Evolutionary conservation across 257 asterid genomes (phyloP), one percentile per base, ranked within the genome.

Genomic region (Osmanthus fragrans): DNA sequence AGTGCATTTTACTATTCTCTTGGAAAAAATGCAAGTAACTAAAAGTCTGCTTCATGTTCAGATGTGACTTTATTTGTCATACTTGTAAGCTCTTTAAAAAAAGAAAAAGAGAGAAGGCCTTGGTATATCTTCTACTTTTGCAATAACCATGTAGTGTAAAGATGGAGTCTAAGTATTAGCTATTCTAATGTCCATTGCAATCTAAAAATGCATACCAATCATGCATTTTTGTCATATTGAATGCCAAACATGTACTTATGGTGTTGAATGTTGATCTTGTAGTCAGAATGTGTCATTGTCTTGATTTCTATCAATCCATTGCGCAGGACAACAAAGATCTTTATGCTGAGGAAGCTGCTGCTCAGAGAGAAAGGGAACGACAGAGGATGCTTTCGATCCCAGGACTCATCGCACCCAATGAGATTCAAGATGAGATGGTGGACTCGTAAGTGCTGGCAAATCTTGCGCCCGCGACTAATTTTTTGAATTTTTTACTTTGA

Each of bases 271-370:
- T 45, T 12, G 47, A 13, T 71, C 70, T n/a, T 16, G 16, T 64
- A 4, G 66, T 70, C 33, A 23, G 34, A 16, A 60, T 60, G 68
- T 23, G 18, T 8, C 25, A 18, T 7, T 54, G 27, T 60, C 33
- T 60, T 60, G 34, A 25, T 60, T 60, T 60, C 65, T 18, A n/a
- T 56, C 25, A n/a, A 70, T 40, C n/a, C 34, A 34, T 67, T 68
- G 9, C 76, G 82, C 91, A 94, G 98, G 98, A 94, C 77, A 94
- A 94, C 88, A 94, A 94, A 85, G 98, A 92, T 83, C 94, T 94
- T 10, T 94, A 91, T 87, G 98, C 97, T 0, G 98, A 94, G 80
- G 98, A 94, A 79, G 92, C 97, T 85, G 97, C 94, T 88, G 90
- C 85, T 49, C 97, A 94, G 78, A 90, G 91, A 83, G 98, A 94